phyloP scores from a whole-genome alignment of 225 moss, liverwort and hornwort genomes.

The Neckera pumila region DNA sequence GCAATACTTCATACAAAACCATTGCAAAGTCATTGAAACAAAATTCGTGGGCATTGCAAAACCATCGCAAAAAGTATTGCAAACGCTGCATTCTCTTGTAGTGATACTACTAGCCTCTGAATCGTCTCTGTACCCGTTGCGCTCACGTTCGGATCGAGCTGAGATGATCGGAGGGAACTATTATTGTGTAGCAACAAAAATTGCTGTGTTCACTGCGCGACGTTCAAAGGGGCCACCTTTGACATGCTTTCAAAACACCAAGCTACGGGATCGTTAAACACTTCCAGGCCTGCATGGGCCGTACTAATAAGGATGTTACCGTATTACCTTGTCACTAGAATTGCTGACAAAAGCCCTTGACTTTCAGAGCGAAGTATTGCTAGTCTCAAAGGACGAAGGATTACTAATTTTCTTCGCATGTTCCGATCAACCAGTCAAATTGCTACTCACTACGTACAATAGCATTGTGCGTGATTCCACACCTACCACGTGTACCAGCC shows the following conservation, averaged over 20 bases:
- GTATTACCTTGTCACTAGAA: not conserved
- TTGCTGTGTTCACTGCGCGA: not conserved
- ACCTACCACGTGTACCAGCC: not conserved
- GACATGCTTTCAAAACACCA: not conserved
- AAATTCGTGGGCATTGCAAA: too few relatives aligned
- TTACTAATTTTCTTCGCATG: not conserved
- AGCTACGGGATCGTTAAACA: not conserved
- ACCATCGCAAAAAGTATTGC: too few relatives aligned
- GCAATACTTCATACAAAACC: too few relatives aligned
- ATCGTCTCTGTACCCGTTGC: not conserved
- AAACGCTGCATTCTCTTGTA: too few relatives aligned
- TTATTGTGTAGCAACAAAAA: not conserved
- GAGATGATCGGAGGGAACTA: not conserved
- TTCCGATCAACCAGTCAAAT: not conserved
- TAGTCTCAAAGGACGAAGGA: not conserved
- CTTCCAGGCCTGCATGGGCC: not conserved
- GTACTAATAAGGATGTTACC: not conserved
- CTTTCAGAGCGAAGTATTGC: not conserved
- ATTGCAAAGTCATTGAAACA: too few relatives aligned
- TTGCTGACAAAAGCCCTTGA: not conserved
- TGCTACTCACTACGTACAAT: not conserved
- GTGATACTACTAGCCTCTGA: too few relatives aligned
- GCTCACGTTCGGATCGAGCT: not conserved
- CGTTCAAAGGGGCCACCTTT: not conserved
- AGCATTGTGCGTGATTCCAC: not conserved